Percentiles rank a stretch among this genome's conserved stretches.
Evolutionary conservation across 768 basidiomycete genomes (phyloP).

Genomic region (Lyophyllum atratum): DNA sequence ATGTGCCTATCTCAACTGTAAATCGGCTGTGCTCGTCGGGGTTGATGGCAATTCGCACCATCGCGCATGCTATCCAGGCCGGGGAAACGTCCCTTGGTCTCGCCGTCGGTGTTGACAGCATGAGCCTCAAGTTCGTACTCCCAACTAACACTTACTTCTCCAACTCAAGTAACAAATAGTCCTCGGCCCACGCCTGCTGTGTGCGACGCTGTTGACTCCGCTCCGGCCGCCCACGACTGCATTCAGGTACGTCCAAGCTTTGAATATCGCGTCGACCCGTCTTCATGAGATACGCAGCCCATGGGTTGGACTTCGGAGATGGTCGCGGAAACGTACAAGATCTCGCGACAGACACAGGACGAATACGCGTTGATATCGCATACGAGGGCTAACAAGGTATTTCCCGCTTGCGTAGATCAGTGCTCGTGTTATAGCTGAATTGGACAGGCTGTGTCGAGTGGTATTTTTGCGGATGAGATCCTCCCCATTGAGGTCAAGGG

Average conservation of each 20-base stretch:
- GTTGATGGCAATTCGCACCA: conserved; percentile 88
- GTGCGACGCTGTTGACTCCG: conserved; percentile 53
- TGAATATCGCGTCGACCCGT: not conserved
- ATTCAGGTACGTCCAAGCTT: conserved; percentile 53
- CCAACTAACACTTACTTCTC: conserved; percentile 1
- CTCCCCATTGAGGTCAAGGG: conserved; percentile 82
- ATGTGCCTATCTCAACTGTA: conserved; percentile 86
- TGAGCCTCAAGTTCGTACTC: conserved; percentile 68
- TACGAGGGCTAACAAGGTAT: conserved; percentile 70
- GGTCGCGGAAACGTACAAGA: conserved; percentile 78
- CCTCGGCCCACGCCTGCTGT: conserved; percentile 76
- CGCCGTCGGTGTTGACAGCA: conserved; percentile 82
- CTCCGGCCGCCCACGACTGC: conserved; percentile 72
- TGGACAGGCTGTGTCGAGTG: conserved; percentile 60
- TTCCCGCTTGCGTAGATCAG: not conserved
- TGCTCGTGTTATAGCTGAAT: not conserved
- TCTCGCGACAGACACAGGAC: conserved; percentile 84
- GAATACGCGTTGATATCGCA: conserved; percentile 89
- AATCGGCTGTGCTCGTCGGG: conserved; percentile 96
- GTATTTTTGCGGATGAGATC: conserved; percentile 86
- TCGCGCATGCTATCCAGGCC: conserved; percentile 83
- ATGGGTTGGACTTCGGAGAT: conserved; percentile 97
- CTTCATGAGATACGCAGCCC: conserved; percentile 44
- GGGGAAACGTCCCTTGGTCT: conserved; percentile 88
- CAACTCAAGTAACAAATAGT: conserved; percentile 34